A percentile compares a stretch with the other conserved stretches of the same genome.
Evolutionary conservation across 805 yeast species (phyloP).

Genomic region (Barnettozyma wickerhamii): DNA sequence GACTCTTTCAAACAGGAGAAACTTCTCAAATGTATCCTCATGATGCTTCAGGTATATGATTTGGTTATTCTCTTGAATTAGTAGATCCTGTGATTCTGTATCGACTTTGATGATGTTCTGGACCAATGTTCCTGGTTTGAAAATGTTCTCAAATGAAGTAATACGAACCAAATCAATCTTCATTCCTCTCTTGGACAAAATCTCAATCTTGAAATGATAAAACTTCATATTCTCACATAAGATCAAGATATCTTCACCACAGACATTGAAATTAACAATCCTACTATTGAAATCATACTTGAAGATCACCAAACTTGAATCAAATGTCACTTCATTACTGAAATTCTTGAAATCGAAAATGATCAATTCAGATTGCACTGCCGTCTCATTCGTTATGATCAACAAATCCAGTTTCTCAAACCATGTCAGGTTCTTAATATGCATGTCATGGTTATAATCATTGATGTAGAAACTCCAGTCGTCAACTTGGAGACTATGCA

Average conservation of each 20-base stretch:
- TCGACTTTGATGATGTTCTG: slow-evolving; percentile 15
- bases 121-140: slow-evolving; percentile 6
- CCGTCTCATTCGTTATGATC: slow-evolving; percentile 18
- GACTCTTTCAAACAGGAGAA: slow-evolving; percentile 22
- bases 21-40: slow-evolving; percentile 8
- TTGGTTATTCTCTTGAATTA: slow-evolving; percentile 24
- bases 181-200: slow-evolving; percentile 10
- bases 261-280: slow-evolving; percentile 17
- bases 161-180: slow-evolving; percentile 21
- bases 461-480: slow-evolving; percentile 27
- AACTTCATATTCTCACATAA: slow-evolving; percentile 14
- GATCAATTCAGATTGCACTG: slow-evolving; percentile 19
- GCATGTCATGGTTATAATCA: slow-evolving; percentile 21
- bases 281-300: slow-evolving; percentile 25
- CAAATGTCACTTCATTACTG: slow-evolving; percentile 14
- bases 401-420: slow-evolving; percentile 15
- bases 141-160: slow-evolving; percentile 15
- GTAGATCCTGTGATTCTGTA: slow-evolving; percentile 16
- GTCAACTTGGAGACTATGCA: slow-evolving; percentile 19
- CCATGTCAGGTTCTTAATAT: slow-evolving; percentile 19
- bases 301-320: slow-evolving; percentile 25
- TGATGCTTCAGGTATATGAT: slow-evolving; percentile 17
- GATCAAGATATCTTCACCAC: slow-evolving; percentile 21
- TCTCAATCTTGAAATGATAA: slow-evolving; percentile 23
- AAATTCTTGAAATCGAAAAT: slow-evolving; percentile 23